These are phyloP conservation scores for Claviceps sp. DNA, from an alignment of 2,329 filamentous ascomycete genomes.

Conservation along the genomic window DNA sequence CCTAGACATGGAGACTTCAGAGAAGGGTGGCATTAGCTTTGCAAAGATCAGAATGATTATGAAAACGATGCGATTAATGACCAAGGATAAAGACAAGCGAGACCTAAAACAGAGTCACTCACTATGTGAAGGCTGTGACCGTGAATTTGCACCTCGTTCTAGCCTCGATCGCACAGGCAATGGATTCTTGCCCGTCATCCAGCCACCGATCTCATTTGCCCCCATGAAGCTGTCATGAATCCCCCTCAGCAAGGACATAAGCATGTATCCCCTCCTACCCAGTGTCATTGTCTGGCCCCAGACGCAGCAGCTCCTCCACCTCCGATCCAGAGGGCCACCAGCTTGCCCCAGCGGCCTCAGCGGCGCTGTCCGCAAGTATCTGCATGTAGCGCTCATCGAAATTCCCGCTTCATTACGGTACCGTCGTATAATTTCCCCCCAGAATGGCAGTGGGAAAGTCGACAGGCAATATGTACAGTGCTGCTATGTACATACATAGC, in stretches of 20 bases:
- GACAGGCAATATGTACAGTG: not conserved
- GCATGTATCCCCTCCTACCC: constrained; percentile 5
- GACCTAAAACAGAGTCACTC: not conserved
- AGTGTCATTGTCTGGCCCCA: not conserved
- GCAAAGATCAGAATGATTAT: not conserved
- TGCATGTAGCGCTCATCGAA: constrained; percentile 10
- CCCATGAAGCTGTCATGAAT: constrained; percentile 7
- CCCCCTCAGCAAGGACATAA: constrained; percentile 7
- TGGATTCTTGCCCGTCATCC: constrained; percentile 4
- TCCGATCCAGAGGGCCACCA: not conserved
- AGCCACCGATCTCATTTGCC: constrained; percentile 7
- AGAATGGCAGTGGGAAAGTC: not conserved
- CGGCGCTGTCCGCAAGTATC: constrained; percentile 9
- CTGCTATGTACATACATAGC: not conserved
- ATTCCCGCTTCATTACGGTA: constrained; percentile 6
- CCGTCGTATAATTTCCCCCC: not conserved
- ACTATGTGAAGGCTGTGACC: not conserved
- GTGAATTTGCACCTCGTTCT: not conserved
- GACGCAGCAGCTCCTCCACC: not conserved
- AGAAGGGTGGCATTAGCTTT: not conserved
- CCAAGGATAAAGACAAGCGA: not conserved
- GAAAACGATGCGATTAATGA: not conserved
- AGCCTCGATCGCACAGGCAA: not conserved
- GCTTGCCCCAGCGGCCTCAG: constrained; percentile 4
- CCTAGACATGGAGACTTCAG: not conserved